Conservation (phyloP, 2,329 filamentous ascomycete species). For the Aspergillus sp. region DNA sequence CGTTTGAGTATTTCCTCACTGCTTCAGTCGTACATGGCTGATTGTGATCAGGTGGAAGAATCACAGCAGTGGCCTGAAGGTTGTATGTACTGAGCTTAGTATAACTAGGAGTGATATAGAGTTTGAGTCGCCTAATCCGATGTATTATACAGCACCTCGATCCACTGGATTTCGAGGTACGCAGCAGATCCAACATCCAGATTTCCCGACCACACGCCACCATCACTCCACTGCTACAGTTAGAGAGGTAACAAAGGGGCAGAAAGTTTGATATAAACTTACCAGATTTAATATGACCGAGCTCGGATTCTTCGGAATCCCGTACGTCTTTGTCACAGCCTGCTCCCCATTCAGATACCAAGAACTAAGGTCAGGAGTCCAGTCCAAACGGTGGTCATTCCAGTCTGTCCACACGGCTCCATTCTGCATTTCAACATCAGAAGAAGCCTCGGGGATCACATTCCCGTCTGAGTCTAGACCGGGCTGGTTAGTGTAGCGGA, state of each 20-base stretch:
- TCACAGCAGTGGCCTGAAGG: no score
- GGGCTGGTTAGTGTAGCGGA: conserved; percentile 7
- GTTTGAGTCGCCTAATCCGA: background rate
- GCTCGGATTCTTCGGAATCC: background rate
- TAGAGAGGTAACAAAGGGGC: background rate
- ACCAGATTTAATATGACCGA: background rate
- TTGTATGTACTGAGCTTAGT: no score
- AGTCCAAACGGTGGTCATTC: conserved; percentile 4
- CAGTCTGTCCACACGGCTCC: conserved; percentile 1
- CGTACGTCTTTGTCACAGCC: conserved; percentile 1
- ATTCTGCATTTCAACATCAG: background rate
- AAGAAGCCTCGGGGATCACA: background rate
- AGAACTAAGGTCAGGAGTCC: conserved; percentile 1
- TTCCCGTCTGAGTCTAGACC: conserved; percentile 1
- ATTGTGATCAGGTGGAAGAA: no score
- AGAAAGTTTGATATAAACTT: background rate
- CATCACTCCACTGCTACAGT: background rate
- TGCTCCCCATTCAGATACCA: conserved; percentile 3
- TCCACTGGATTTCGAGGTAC: conserved; percentile 5
- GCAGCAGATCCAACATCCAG: background rate
- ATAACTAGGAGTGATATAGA: no score
- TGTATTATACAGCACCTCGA: conserved; percentile 3
- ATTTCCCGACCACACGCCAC: background rate
- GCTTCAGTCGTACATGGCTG: no score
- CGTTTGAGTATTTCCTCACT: no score